Evolutionary conservation across 2,329 filamentous ascomycete species (phyloP), one percentile per base, ranked within the genome.

Genomic region (Penicillium sp.): DNA sequence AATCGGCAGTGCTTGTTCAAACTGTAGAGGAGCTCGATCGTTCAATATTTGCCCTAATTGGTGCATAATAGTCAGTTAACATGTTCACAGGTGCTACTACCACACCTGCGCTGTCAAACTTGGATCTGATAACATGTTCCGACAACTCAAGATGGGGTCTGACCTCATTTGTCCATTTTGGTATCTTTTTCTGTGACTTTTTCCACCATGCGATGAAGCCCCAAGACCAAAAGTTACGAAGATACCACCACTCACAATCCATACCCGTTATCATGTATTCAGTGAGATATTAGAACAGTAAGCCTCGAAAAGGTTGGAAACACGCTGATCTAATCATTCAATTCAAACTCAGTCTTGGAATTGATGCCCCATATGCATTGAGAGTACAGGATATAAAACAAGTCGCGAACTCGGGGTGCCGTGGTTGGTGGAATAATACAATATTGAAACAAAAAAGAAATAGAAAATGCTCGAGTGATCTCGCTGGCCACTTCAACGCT

Each of bases 401-500:
- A 60, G 50, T 59, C 61, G 62, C 63, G 54, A 51, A 61, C 60
- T 62, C 60, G 46, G 56, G 59, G 54, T 53, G 55, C 59, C 61
- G 60, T 56, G 57, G 56, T 66, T 35, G 57, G 61, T 59, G 55
- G 40, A 65, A 67, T 64, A 65, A 65, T 65, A 64, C 60, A 68
- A 60, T 58, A 58, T 64, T 57, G 63, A 65, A 65, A 69, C 56
- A 63, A 62, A 59, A 56, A 55, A 8, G 31, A 60, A 61, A 60
- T 50, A 52, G 37, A 53, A 60, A 53, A 55, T 33, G 30, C 8
- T 26, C 35, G 50, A 38, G 33, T n/a, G 22, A 41, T 52, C 57
- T 61, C 60, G 58, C 58, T 61, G 37, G 42, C 16, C 50, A 53
- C 54, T 60, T 75, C 64, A 87, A 73, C 85, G 81, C 86, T 97